Percentiles rank a stretch among this genome's conserved stretches.
Evolutionary conservation across 129 eudicot species (phyloP).

Genomic region (Pulicaria dysenterica): DNA sequence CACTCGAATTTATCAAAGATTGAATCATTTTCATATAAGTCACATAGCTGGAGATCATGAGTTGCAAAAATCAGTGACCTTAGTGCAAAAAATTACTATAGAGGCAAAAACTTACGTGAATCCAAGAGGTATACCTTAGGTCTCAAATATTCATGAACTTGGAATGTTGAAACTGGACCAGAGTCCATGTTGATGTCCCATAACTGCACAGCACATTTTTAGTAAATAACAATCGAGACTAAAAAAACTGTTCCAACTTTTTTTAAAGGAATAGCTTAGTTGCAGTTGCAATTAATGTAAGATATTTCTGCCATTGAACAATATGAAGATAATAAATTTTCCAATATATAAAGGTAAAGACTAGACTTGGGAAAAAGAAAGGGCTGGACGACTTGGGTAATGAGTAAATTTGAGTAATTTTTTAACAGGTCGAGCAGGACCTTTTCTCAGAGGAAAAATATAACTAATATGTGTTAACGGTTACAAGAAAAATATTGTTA

Average conservation of each 20-base stretch:
- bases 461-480: neutral
- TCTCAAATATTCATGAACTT: conserved; percentile 94
- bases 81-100: neutral
- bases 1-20: conserved; percentile 97
- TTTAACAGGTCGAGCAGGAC: neutral
- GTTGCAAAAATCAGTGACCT: conserved; percentile 24
- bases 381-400: neutral
- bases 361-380: neutral
- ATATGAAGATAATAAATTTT: neutral
- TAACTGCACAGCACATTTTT: conserved; percentile 47
- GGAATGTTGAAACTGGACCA: conserved; percentile 90
- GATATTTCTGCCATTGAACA: neutral
- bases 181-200: conserved; percentile 99
- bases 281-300: conserved; percentile 1
- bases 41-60: conserved; percentile 72
- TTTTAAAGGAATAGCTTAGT: neutral
- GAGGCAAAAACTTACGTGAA: conserved; percentile 6
- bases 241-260: neutral
- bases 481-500: no score
- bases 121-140: conserved; percentile 60
- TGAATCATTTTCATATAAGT: conserved; percentile 93
- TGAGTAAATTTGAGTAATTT: neutral
- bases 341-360: neutral
- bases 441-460: neutral
- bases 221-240: neutral